Percentiles rank a stretch among this genome's conserved stretches.
Conservation (phyloP, 495 filamentous ascomycete species). For the Aspergillus kassunensis region DNA sequence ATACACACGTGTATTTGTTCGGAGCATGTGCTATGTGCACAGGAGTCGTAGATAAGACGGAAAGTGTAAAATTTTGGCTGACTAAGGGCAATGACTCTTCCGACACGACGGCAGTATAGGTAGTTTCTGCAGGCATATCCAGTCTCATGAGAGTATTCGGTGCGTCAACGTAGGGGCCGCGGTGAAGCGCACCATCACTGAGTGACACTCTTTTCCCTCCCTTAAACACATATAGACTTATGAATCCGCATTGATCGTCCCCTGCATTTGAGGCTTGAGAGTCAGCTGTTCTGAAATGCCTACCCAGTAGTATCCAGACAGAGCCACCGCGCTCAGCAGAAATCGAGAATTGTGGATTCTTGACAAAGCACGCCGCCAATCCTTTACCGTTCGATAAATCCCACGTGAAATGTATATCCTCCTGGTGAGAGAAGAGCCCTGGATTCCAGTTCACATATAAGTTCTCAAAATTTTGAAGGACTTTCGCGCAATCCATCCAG, state of each 20-base stretch:
- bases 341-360: constrained; percentile 81
- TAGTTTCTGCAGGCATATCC: constrained; percentile 51
- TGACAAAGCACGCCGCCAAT: constrained; percentile 59
- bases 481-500: constrained; percentile 84
- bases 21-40: constrained; percentile 57
- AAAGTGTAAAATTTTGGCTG: constrained; percentile 77
- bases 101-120: constrained; percentile 75
- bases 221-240: constrained; percentile 77
- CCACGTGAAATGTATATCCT: constrained; percentile 92
- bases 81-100: constrained; percentile 68
- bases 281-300: constrained; percentile 61
- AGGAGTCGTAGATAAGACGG: constrained; percentile 63
- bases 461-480: constrained; percentile 87
- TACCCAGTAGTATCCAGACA: constrained; percentile 80
- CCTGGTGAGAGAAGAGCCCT: constrained; percentile 68
- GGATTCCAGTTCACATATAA: constrained; percentile 98
- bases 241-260: constrained; percentile 62
- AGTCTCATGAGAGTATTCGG: constrained; percentile 84
- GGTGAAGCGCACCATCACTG: constrained; percentile 60
- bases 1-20: constrained; percentile 53
- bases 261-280: constrained; percentile 21
- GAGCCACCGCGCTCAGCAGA: constrained; percentile 50
- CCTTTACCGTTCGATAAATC: constrained; percentile 58
- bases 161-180: constrained; percentile 85
- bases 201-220: constrained; percentile 70